phyloP scores from a whole-genome alignment of 495 filamentous ascomycete genomes.

The Recurvomyces mirabilis region DNA sequence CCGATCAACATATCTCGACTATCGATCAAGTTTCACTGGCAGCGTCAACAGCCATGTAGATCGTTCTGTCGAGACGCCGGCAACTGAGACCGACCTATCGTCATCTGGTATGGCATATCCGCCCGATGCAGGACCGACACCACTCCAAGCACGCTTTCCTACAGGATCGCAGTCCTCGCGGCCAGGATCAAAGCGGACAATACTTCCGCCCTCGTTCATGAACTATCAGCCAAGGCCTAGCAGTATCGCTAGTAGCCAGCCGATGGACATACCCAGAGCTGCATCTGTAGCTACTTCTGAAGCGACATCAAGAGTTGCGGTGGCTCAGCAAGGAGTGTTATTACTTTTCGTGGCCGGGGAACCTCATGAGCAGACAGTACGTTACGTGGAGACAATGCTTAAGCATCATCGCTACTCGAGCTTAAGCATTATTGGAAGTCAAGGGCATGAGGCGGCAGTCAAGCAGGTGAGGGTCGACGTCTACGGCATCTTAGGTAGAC shows the following conservation, averaged over 20 bases:
- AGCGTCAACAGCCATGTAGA: neutral
- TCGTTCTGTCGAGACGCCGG: neutral
- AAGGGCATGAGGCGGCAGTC: conserved; percentile 1
- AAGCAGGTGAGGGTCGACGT: conserved; percentile 20
- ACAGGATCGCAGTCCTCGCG: neutral
- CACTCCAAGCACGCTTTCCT: neutral
- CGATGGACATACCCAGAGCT: neutral
- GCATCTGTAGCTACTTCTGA: neutral
- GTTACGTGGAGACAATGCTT: conserved; percentile 3
- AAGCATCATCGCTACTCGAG: neutral
- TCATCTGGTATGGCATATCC: too few species aligned
- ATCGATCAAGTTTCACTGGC: neutral
- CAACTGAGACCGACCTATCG: neutral
- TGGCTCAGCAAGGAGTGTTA: neutral
- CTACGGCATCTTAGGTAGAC: conserved; percentile 14
- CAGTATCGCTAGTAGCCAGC: too few species aligned
- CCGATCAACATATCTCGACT: neutral
- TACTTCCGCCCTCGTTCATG: conserved; percentile 7
- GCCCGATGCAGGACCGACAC: too few species aligned
- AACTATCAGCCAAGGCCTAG: conserved; percentile 3
- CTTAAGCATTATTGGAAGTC: conserved; percentile 3
- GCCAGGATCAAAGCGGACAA: neutral
- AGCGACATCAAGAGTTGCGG: neutral
- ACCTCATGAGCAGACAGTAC: neutral
- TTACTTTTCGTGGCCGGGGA: conserved; percentile 1